A percentile compares a stretch with the other conserved stretches of the same genome.
phyloP scores from a whole-genome alignment of 192 early-diverging fungal genomes.

The Cladochytrium replicatum region DNA sequence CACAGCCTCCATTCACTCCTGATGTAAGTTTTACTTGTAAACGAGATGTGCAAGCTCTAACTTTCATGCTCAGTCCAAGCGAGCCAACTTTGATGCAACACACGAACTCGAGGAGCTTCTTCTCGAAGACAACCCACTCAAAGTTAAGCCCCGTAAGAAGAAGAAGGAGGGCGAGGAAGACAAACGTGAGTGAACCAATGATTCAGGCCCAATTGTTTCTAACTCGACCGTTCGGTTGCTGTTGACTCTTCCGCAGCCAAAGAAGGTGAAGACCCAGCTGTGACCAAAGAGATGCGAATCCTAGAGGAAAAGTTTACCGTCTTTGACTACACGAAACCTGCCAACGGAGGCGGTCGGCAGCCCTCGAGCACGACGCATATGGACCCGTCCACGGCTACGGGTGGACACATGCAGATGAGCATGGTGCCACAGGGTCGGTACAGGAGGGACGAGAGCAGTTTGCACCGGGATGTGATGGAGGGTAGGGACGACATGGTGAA shows the following conservation, averaged over 20 bases:
- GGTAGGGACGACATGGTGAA: too few species aligned
- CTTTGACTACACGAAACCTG: constrained; percentile 64
- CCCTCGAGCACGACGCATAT: too few species aligned
- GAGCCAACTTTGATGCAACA: constrained; percentile 91
- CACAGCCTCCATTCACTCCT: constrained; percentile 72
- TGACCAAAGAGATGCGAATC: constrained; percentile 51
- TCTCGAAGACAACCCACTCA: constrained; percentile 91
- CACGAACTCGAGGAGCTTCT: constrained; percentile 93
- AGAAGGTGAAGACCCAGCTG: constrained; percentile 24
- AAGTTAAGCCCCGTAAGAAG: constrained; percentile 59
- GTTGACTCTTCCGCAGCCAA: neutral
- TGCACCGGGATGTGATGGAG: too few species aligned
- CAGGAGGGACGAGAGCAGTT: too few species aligned
- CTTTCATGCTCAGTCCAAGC: constrained; percentile 49
- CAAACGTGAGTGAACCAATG: constrained; percentile 14
- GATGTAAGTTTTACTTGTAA: constrained; percentile 50
- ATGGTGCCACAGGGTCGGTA: too few species aligned
- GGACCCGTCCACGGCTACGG: too few species aligned
- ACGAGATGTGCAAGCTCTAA: neutral
- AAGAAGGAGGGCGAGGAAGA: constrained; percentile 26
- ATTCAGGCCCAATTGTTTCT: neutral
- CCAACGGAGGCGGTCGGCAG: too few species aligned
- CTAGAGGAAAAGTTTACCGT: constrained; percentile 73
- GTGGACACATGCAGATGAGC: too few species aligned
- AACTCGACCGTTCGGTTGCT: neutral